Conservation (phyloP, 352 stramenopile species). For the Phytophthora sojae region DNA sequence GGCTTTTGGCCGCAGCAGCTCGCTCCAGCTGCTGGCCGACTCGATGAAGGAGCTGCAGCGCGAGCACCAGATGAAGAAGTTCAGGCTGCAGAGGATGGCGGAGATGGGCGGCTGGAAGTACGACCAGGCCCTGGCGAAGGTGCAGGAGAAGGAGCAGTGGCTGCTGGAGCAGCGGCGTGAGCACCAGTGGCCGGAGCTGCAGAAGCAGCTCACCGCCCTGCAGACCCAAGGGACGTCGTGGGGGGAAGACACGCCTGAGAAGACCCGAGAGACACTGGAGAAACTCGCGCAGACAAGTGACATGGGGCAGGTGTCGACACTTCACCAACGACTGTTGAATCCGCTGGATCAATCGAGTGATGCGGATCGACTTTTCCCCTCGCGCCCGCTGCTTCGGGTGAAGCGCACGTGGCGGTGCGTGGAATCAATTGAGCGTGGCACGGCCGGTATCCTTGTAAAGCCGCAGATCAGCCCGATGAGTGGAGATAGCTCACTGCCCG, state of each 20-base stretch:
- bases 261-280: constrained; percentile 29
- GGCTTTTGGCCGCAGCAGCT: constrained; percentile 28
- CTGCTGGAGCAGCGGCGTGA: constrained; percentile 62
- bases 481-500: constrained; percentile 83
- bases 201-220: constrained; percentile 46
- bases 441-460: constrained; percentile 88
- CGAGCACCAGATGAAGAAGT: constrained; percentile 89
- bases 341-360: constrained; percentile 76
- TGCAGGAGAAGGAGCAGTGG: constrained; percentile 69
- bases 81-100: constrained; percentile 57
- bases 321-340: constrained; percentile 68
- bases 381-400: constrained; percentile 72
- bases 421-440: constrained; percentile 79
- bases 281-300: constrained; percentile 41
- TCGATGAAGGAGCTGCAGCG: constrained; percentile 85
- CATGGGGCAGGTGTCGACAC: constrained; percentile 62
- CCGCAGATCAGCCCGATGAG: constrained; percentile 93
- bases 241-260: constrained; percentile 12
- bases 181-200: constrained; percentile 68
- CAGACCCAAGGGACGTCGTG: constrained; percentile 21
- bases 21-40: constrained; percentile 60
- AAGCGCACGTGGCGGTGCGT: constrained; percentile 89
- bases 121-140: constrained; percentile 60
- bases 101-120: constrained; percentile 85
- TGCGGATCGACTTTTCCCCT: constrained; percentile 55